Evolutionary conservation across 164 flowering plant genomes (phyloP), one percentile per base, ranked within the genome.

Genomic region (Berberis thunbergii): DNA sequence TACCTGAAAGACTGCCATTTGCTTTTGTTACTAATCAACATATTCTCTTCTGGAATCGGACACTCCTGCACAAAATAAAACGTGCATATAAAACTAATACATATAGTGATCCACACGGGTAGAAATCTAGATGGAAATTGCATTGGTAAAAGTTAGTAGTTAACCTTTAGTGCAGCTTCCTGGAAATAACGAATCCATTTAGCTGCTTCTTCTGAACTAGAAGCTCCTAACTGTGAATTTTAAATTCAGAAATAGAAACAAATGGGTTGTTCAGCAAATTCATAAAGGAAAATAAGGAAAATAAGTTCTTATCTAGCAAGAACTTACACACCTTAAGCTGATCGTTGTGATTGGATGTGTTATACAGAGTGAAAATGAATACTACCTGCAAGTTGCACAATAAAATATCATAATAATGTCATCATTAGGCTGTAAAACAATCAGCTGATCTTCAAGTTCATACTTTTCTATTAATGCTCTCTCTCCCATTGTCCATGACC

Each of bases 181-280:
- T 81, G 83, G 60, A 93, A 75, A 45, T 76, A 81, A 54, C 42
- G 79, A 43, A 89, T 89, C 98, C 98, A 93, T 70, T 75, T 81
- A 52, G 93, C 96, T 40, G 98, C 90, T 77, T 93, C 98, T 70
- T 89, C 98, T 43, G 98, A 73, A 73, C 96, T 89, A 64, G 70
- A 78, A 60, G 93, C 97, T 54, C 94, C 97, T 72, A 89, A 74
- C 98, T 93, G 73, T 42, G 58, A 71, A 61, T 40, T 60, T 38
- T 72, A 71, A 68, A 26, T 13, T 55, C 43, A 59, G 3, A 56
- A 39, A 65, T 57, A 58, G 53, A 45, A 43, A 67, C 44, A 7
- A 6, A 49, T 44, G 7, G 4, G 44, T 44, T 4, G 38, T 12
- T 48, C 11, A 26, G 4, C 11, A 40, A 44, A 11, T 10, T 10